Evolutionary conservation across 768 basidiomycete species (phyloP).

Genomic region (Coprinopsis marcescibilis): DNA sequence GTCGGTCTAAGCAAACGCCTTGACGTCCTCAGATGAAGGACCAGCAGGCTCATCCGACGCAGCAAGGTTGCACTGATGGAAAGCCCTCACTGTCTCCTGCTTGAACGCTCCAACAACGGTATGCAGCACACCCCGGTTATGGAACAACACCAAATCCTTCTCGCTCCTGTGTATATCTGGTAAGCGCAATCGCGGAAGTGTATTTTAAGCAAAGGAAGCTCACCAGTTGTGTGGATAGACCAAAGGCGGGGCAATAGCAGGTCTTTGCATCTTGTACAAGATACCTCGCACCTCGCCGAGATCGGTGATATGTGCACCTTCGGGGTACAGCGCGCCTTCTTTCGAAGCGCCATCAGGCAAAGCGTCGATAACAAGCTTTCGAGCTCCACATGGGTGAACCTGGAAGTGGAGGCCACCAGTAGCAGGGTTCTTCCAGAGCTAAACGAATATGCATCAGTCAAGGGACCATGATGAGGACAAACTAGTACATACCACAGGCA

Average conservation of each 20-base stretch:
- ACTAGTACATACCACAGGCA: slow-evolving; percentile 45
- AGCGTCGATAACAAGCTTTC: slow-evolving; percentile 65
- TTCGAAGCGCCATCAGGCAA: slow-evolving; percentile 55
- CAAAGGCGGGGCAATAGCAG: slow-evolving; percentile 81
- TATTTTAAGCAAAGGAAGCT: slow-evolving; percentile 10
- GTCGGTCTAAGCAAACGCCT: slow-evolving; percentile 42
- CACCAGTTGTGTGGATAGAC: slow-evolving; percentile 90
- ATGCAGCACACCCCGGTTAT: slow-evolving; percentile 79
- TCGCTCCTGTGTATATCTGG: slow-evolving; percentile 27
- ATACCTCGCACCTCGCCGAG: slow-evolving; percentile 66
- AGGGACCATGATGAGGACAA: slow-evolving; percentile 18
- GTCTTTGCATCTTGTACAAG: slow-evolving; percentile 83
- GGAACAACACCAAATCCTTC: slow-evolving; percentile 78
- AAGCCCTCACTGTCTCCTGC: slow-evolving; percentile 61
- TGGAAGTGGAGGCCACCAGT: slow-evolving; percentile 82
- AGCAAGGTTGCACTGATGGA: slow-evolving; percentile 88
- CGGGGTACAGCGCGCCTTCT: slow-evolving; percentile 71
- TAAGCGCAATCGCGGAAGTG: neutral
- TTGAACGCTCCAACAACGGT: slow-evolving; percentile 76
- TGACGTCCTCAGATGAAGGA: slow-evolving; percentile 61
- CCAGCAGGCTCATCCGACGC: slow-evolving; percentile 67
- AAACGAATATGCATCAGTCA: slow-evolving; percentile 2
- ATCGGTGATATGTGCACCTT: slow-evolving; percentile 73
- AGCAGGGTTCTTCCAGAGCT: slow-evolving; percentile 91
- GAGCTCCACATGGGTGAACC: slow-evolving; percentile 78